Evolutionary conservation across 805 yeast species (phyloP).

Genomic region (Saccharomycopsis sp.): DNA sequence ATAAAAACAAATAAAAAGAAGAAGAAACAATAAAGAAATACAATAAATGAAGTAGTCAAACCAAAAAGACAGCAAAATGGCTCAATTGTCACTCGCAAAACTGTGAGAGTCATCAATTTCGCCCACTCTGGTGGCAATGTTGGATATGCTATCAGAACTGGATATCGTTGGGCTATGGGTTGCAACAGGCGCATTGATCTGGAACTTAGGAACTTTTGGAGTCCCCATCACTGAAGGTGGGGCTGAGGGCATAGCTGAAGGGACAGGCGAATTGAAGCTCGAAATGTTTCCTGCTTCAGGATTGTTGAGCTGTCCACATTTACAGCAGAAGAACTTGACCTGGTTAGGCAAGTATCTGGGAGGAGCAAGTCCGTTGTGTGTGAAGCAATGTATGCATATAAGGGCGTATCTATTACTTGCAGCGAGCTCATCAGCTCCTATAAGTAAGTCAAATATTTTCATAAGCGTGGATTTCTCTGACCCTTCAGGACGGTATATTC

Average conservation of each 20-base stretch:
- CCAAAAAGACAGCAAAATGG: no score
- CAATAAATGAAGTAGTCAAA: neutral
- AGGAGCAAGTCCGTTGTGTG: slow-evolving; percentile 43
- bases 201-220: neutral
- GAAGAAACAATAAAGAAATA: neutral
- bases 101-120: neutral
- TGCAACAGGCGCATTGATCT: neutral
- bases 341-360: slow-evolving; percentile 34
- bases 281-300: slow-evolving; percentile 2
- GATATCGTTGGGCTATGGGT: neutral
- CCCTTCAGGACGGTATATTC: slow-evolving; percentile 11
- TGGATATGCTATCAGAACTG: neutral
- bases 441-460: slow-evolving; percentile 11
- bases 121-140: neutral
- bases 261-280: neutral
- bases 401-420: slow-evolving; percentile 37
- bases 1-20: neutral
- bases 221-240: no score
- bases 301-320: slow-evolving; percentile 30
- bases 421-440: slow-evolving; percentile 34
- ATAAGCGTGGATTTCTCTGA: neutral
- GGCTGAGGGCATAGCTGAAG: no score
- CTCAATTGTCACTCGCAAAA: neutral
- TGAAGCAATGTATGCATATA: slow-evolving; percentile 36
- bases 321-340: slow-evolving; percentile 35